These are phyloP conservation scores for Volvox reticuliferus DNA, from an alignment of 139 green algal genomes.

Conservation along the genomic window DNA sequence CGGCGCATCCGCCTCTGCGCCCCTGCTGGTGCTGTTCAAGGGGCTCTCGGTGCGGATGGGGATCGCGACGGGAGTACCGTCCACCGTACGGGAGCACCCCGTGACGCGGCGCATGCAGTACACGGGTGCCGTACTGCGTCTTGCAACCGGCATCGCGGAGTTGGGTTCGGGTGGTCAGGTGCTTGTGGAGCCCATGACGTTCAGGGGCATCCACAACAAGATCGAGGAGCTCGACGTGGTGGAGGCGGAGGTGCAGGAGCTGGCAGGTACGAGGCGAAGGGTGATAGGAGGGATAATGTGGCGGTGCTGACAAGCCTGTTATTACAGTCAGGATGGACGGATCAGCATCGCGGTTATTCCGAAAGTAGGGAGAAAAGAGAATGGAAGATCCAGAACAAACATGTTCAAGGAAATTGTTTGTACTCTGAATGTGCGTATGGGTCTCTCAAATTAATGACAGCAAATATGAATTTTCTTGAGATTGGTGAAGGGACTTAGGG, in stretches of 20 bases:
- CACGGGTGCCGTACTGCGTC: constrained; percentile 31
- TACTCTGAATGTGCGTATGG: too few species aligned
- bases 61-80: constrained; percentile 38
- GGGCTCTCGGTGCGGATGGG: constrained; percentile 32
- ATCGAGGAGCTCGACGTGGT: constrained; percentile 31
- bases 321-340: too few species aligned
- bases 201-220: constrained; percentile 39
- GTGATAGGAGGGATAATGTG: too few species aligned
- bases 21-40: constrained; percentile 39
- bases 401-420: too few species aligned
- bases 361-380: too few species aligned
- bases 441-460: too few species aligned
- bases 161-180: constrained; percentile 15
- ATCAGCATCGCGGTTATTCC: too few species aligned
- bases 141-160: constrained; percentile 31
- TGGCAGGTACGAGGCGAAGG: not conserved
- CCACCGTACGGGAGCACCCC: constrained; percentile 16
- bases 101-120: constrained; percentile 46
- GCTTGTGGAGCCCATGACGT: constrained; percentile 38
- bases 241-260: constrained; percentile 12
- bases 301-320: too few species aligned
- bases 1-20: not conserved
- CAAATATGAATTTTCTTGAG: too few species aligned
- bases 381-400: too few species aligned
- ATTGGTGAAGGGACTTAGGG: too few species aligned